A percentile compares a stretch with the other conserved stretches of the same genome.
phyloP scores from a whole-genome alignment of 2,329 filamentous ascomycete species.

The Seiridium unicorne region DNA sequence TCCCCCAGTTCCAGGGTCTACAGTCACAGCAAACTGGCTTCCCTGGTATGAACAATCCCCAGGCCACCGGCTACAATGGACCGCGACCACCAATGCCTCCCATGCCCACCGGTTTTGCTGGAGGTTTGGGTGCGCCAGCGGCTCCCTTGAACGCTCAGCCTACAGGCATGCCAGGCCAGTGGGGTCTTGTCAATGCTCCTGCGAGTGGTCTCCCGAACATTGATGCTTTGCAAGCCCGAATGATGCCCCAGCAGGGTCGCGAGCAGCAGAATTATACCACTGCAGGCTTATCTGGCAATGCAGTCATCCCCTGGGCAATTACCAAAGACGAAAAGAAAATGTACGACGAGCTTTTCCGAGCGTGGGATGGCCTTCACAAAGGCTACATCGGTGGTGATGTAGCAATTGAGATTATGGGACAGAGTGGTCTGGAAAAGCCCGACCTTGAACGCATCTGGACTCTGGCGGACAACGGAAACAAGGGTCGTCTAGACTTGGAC shows the following conservation, averaged over 20 bases:
- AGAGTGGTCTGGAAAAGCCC: conserved; percentile 87
- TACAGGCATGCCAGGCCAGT: conserved; percentile 89
- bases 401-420: conserved; percentile 94
- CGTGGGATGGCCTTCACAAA: conserved; percentile 93
- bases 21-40: conserved; percentile 72
- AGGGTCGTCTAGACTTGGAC: conserved; percentile 89
- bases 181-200: conserved; percentile 96
- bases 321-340: conserved; percentile 98
- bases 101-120: conserved; percentile 63
- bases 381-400: conserved; percentile 90
- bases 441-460: conserved; percentile 96
- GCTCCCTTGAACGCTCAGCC: conserved; percentile 84
- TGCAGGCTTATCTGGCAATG: conserved; percentile 85
- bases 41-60: conserved; percentile 62
- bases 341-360: conserved; percentile 91
- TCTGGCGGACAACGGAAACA: conserved; percentile 88
- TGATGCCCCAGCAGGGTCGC: conserved; percentile 96
- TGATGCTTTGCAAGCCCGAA: conserved; percentile 83
- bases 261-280: conserved; percentile 83
- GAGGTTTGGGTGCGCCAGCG: conserved; percentile 59
- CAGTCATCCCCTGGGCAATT: conserved; percentile 95
- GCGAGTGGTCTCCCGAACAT: conserved; percentile 89
- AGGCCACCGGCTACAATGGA: conserved; percentile 77
- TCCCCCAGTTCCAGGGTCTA: conserved; percentile 57
- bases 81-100: conserved; percentile 84